Conservation (phyloP, 768 basidiomycete species). For the Leccinum subgranulosum region DNA sequence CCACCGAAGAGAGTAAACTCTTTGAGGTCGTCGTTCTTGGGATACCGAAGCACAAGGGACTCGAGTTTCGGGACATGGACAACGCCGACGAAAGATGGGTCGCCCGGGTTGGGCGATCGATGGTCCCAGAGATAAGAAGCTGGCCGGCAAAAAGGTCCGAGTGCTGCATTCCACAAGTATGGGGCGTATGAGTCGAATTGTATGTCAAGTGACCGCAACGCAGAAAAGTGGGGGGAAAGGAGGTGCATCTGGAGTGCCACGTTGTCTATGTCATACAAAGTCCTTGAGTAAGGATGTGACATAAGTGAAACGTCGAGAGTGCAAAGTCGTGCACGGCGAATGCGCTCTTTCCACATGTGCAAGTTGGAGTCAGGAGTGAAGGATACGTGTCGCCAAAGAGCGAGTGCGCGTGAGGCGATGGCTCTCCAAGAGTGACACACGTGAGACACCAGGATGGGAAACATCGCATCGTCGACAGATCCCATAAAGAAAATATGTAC, state of each 20-base stretch:
- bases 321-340: conserved; percentile 57
- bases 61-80: conserved; percentile 45
- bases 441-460: conserved; percentile 64
- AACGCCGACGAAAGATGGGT: conserved; percentile 10
- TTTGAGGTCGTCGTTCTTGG: conserved; percentile 65
- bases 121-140: conserved; percentile 23
- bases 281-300: conserved; percentile 28
- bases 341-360: conserved; percentile 61
- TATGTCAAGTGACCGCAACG: conserved; percentile 63
- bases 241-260: conserved; percentile 64
- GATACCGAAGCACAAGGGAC: conserved; percentile 55
- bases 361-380: conserved; percentile 41
- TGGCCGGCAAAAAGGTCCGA: conserved; percentile 50
- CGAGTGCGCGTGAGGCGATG: conserved; percentile 55
- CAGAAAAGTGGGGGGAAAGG: conserved; percentile 44
- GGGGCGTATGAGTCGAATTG: conserved; percentile 54
- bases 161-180: conserved; percentile 65
- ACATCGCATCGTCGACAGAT: conserved; percentile 50
- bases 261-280: conserved; percentile 32
- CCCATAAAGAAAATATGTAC: conserved; percentile 62
- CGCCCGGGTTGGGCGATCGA: conserved; percentile 11
- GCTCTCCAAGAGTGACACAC: conserved; percentile 66
- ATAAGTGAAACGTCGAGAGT: conserved; percentile 59
- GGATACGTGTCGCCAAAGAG: conserved; percentile 61
- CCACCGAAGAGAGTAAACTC: conserved; percentile 65